A percentile compares a stretch with the other conserved stretches of the same genome.
phyloP scores from a whole-genome alignment of 306 rosid genomes.

The Cucurbita moschata region DNA sequence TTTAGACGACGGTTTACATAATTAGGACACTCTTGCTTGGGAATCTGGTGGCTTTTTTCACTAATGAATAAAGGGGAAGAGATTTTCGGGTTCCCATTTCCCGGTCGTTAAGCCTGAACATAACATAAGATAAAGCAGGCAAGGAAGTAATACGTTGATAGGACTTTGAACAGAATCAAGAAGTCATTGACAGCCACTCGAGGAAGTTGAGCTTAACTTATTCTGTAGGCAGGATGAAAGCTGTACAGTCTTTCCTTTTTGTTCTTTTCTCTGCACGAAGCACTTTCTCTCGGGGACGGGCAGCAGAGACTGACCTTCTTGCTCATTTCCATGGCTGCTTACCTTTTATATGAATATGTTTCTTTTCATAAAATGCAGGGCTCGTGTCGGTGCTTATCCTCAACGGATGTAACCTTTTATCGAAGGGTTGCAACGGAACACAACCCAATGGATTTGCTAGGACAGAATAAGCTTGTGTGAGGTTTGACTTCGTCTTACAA shows the following conservation, averaged over 20 bases:
- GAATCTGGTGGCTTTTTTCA: constrained; percentile 6
- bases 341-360: neutral
- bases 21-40: constrained; percentile 3
- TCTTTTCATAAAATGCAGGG: constrained; percentile 10
- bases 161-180: neutral
- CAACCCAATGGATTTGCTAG: neutral
- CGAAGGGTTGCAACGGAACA: neutral
- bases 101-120: neutral
- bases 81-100: neutral
- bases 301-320: constrained; percentile 2
- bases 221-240: constrained; percentile 33
- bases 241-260: constrained; percentile 20
- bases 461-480: constrained; percentile 10
- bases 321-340: neutral
- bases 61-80: constrained; percentile 5
- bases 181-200: neutral
- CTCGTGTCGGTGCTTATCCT: neutral
- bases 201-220: constrained; percentile 20
- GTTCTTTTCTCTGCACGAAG: constrained; percentile 13
- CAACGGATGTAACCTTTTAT: neutral
- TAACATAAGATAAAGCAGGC: neutral
- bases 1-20: constrained; percentile 60
- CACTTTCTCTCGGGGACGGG: neutral
- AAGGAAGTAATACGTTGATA: neutral
- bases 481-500: constrained; percentile 12